phyloP scores from a whole-genome alignment of 257 asterid species.

The Petrea volubilis region DNA sequence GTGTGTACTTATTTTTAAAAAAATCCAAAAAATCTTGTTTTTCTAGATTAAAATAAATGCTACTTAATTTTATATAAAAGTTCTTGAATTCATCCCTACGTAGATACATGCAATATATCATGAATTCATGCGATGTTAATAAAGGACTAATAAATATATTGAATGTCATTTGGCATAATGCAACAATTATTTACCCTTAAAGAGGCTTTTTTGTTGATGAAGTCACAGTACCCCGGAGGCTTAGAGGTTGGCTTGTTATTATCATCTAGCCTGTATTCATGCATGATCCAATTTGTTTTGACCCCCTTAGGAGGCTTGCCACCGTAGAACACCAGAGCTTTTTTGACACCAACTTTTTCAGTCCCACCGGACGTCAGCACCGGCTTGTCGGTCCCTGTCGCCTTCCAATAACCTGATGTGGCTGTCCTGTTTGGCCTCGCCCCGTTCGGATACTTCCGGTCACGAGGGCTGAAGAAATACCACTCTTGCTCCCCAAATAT shows the following conservation, averaged over 20 bases:
- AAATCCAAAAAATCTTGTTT: too few relatives aligned
- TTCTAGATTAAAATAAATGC: too few relatives aligned
- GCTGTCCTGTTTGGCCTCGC: slow-evolving; percentile 66
- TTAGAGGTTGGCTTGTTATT: slow-evolving; percentile 42
- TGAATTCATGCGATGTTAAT: too few relatives aligned
- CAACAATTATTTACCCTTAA: slow-evolving; percentile 52
- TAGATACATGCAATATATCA: too few relatives aligned
- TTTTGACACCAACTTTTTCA: slow-evolving; percentile 59
- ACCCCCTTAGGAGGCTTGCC: slow-evolving; percentile 64
- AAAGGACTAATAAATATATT: too few relatives aligned
- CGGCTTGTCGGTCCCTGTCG: slow-evolving; percentile 65
- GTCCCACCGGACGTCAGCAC: slow-evolving; percentile 56
- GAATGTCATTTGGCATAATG: not conserved
- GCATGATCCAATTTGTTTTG: slow-evolving; percentile 68
- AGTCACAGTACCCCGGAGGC: slow-evolving; percentile 51
- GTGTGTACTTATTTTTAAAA: too few relatives aligned
- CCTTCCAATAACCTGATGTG: slow-evolving; percentile 66
- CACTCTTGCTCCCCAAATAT: slow-evolving; percentile 71
- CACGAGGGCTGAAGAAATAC: slow-evolving; percentile 66
- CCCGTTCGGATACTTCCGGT: slow-evolving; percentile 57
- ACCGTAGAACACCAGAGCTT: slow-evolving; percentile 57
- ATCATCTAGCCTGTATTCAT: slow-evolving; percentile 54
- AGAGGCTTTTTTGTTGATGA: slow-evolving; percentile 56
- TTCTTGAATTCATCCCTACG: too few relatives aligned
- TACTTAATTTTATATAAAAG: too few relatives aligned